Evolutionary conservation across 768 basidiomycete genomes (phyloP), one percentile per base, ranked within the genome.

Genomic region (Leccinum variicolor): DNA sequence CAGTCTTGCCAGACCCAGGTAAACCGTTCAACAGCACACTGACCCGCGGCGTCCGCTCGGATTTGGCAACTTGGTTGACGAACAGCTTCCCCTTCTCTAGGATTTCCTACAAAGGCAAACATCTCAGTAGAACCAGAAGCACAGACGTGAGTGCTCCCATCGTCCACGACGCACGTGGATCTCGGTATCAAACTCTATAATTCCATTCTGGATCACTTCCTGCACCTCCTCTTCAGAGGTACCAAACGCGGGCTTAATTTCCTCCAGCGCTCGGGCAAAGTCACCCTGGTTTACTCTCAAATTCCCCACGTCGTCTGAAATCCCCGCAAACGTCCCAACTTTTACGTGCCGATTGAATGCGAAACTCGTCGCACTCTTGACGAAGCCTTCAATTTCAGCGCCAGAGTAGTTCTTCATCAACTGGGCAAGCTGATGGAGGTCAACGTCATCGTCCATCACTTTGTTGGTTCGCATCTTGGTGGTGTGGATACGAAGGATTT

Each of bases 351-450:
- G 80, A 66, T 91, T 95, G 77, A 99, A 96, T 21, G 97, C 96
- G 67, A 96, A 99, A 84, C 90, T 93, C 1, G 96, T 94, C 31
- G 97, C 97, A 68, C 94, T 97, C 82, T 98, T 98, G 74, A 98
- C 90, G 47, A 99, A 76, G 64, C 97, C 97, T 54, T 85, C 85
- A 58, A 99, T 92, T 74, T 99, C 97, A 1, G 97, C 97, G 55
- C 97, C 97, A 8, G 90, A 92, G 70, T 98, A 99, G 77, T 99
- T 99, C 79, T 98, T 99, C 54, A 95, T 98, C 46, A 81, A 58
- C 6, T 77, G 71, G 0, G 96, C 92, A 39, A 99, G 83, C 69
- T 98, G 93, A 4, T 67, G 65, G 6, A 99, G 73, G 72, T 95
- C 83, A 41, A 99, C 94, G 60, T 94, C 90, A 17, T 62, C 48